Evolutionary conservation across 2,329 filamentous ascomycete species (phyloP).

Genomic region (Aspergillus novofumigatus): DNA sequence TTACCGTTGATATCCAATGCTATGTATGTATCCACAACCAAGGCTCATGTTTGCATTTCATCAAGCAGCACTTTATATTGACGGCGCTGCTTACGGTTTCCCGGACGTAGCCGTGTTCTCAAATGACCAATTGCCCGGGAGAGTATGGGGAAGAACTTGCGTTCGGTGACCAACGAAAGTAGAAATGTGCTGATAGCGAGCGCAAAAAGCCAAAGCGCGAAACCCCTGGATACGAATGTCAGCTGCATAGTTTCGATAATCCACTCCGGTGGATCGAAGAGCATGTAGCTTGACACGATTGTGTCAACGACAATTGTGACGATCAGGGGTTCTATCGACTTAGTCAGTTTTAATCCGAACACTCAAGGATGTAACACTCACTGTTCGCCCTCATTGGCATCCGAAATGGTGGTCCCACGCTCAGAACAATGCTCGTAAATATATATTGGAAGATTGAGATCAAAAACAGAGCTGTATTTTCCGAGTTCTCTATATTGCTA

Average conservation of each 20-base stretch:
- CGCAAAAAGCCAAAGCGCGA: slow-evolving; percentile 66
- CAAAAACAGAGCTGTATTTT: slow-evolving; percentile 88
- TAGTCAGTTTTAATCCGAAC: slow-evolving; percentile 3
- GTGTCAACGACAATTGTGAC: slow-evolving; percentile 68
- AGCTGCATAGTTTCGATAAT: slow-evolving; percentile 77
- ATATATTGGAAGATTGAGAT: slow-evolving; percentile 95
- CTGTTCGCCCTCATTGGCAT: slow-evolving; percentile 75
- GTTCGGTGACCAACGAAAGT: slow-evolving; percentile 68
- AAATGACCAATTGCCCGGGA: slow-evolving; percentile 63
- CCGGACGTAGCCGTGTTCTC: slow-evolving; percentile 53
- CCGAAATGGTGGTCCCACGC: slow-evolving; percentile 85
- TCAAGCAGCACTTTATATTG: slow-evolving; percentile 79
- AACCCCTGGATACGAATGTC: slow-evolving; percentile 68
- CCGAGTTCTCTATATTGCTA: slow-evolving; percentile 82
- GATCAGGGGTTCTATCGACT: slow-evolving; percentile 69
- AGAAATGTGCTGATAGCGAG: slow-evolving; percentile 67
- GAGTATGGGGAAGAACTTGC: slow-evolving; percentile 63
- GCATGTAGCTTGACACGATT: slow-evolving; percentile 70
- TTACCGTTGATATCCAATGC: background rate
- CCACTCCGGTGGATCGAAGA: slow-evolving; percentile 67
- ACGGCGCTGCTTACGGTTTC: slow-evolving; percentile 72
- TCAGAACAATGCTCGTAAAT: slow-evolving; percentile 80
- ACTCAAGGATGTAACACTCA: slow-evolving; percentile 43
- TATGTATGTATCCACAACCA: background rate
- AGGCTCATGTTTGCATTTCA: slow-evolving; percentile 47